Evolutionary conservation across 2,329 filamentous ascomycete species (phyloP).

Genomic region (Fusarium sp.): DNA sequence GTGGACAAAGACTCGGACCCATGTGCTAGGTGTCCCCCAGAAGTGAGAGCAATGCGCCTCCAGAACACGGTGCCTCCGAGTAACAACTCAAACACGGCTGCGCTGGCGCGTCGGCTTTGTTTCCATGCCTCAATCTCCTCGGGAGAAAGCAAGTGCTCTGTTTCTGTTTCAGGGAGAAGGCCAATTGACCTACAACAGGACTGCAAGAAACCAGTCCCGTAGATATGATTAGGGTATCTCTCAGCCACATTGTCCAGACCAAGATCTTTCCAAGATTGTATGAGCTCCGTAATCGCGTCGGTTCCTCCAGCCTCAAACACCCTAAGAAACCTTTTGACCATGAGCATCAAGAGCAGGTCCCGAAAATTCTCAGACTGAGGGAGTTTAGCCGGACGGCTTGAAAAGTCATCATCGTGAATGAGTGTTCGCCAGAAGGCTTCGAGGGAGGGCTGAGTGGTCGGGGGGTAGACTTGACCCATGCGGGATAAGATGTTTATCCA

Average conservation of each 20-base stretch:
- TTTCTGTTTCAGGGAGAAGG: background rate
- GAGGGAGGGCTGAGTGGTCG: background rate
- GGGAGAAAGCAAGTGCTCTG: background rate
- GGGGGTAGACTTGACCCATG: background rate
- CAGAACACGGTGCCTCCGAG: background rate
- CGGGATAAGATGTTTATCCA: background rate
- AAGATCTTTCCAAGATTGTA: background rate
- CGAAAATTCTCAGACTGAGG: background rate
- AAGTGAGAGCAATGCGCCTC: background rate
- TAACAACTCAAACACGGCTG: background rate
- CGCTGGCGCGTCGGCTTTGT: background rate
- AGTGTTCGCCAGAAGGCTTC: constrained; percentile 1
- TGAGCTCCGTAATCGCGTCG: background rate
- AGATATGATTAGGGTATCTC: background rate
- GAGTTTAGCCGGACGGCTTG: background rate
- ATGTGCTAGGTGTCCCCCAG: background rate
- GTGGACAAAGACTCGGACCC: background rate
- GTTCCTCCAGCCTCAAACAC: background rate
- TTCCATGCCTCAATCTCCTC: background rate
- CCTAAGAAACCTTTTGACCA: background rate
- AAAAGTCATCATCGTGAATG: background rate
- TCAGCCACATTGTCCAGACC: background rate
- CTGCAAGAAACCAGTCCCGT: background rate
- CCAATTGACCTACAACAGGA: background rate
- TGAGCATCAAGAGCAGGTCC: background rate